Percentiles rank a stretch among this genome's conserved stretches.
Evolutionary conservation across 116 monocot genomes (phyloP).

Genomic region (Thalassia testudinum): DNA sequence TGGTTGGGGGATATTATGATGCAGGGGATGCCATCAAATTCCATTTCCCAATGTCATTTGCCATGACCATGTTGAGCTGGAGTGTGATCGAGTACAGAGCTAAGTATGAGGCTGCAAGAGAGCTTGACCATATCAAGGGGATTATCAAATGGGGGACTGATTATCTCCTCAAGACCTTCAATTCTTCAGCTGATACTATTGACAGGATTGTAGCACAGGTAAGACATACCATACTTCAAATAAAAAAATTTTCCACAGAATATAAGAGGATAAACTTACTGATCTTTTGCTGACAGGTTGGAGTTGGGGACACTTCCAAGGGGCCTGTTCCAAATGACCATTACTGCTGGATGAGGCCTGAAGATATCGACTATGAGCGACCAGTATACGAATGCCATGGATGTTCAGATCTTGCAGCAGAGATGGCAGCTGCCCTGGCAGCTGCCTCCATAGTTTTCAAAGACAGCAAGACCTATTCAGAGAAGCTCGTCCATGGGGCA

Average conservation of each 20-base stretch:
- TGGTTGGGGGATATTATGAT: constrained; percentile 79
- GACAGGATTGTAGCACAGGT: constrained; percentile 61
- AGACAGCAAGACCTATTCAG: constrained; percentile 53
- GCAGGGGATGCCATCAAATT: constrained; percentile 83
- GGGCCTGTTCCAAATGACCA: constrained; percentile 42
- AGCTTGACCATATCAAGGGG: constrained; percentile 51
- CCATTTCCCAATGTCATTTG: constrained; percentile 72
- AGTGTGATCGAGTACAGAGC: constrained; percentile 82
- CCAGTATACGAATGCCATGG: constrained; percentile 40
- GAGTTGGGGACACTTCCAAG: constrained; percentile 37
- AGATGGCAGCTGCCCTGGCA: constrained; percentile 51
- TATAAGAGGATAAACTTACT: too few relatives aligned
- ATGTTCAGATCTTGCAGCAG: constrained; percentile 47
- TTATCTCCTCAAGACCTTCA: constrained; percentile 77
- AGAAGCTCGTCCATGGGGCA: constrained; percentile 61
- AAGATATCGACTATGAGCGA: constrained; percentile 41
- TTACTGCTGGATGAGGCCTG: constrained; percentile 63
- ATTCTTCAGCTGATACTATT: constrained; percentile 57
- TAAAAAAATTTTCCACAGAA: too few relatives aligned
- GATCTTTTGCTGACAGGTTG: constrained; percentile 21
- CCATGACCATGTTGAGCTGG: constrained; percentile 89
- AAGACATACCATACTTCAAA: not conserved
- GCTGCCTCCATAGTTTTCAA: constrained; percentile 69
- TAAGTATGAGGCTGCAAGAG: constrained; percentile 61
- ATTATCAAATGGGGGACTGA: constrained; percentile 86